Evolutionary conservation across 169 alveolate genomes (phyloP), one percentile per base, ranked within the genome.

Genomic region (Eimeria necatrix): DNA sequence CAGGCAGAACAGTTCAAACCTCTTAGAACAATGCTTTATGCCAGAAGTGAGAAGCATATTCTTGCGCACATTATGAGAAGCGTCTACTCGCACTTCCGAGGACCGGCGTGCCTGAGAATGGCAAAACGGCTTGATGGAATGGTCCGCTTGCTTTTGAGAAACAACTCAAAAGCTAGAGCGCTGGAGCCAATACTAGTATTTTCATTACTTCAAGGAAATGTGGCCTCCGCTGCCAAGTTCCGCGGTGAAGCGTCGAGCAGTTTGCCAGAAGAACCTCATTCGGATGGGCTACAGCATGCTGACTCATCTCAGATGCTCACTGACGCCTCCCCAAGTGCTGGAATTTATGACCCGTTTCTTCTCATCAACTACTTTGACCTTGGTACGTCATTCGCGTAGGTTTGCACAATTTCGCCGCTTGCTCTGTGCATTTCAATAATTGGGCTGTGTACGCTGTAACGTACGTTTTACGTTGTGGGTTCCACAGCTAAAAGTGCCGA

Each of bases 121-220:
- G 64, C 93, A 26, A 61, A 60, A 48, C 81, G 81, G 6, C 93
- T 85, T 48, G 83, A 85, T 85, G 81, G 93, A 20, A 14, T 26
- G 3, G 14, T 52, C 41, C 93, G 93, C 8, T 32, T 46, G 59
- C 61, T 85, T 60, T 9, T 85, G 61, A 76, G 92, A 7, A 85
- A 61, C 41, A 85, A 85, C 61, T 59, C 92, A 41, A 85, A 56
- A 60, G 92, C 92, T 60, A 80, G 80, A 59, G 20, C 71, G 80
- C 24, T 85, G 76, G 92, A 85, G 64, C 24, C 60, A 16, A 56
- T 85, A 14, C 92, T 85, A 32, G 80, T 60, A 32, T 59, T 18
- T n/a, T 56, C 92, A n/a, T 80, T 85, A 2, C 48, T 85, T 32
- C 92, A 85, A 71, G 92, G 92, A 10, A 85, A 85, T 14, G 80